These are phyloP conservation scores for Obba rivulosa DNA, from an alignment of 768 basidiomycete genomes.

Conservation along the genomic window DNA sequence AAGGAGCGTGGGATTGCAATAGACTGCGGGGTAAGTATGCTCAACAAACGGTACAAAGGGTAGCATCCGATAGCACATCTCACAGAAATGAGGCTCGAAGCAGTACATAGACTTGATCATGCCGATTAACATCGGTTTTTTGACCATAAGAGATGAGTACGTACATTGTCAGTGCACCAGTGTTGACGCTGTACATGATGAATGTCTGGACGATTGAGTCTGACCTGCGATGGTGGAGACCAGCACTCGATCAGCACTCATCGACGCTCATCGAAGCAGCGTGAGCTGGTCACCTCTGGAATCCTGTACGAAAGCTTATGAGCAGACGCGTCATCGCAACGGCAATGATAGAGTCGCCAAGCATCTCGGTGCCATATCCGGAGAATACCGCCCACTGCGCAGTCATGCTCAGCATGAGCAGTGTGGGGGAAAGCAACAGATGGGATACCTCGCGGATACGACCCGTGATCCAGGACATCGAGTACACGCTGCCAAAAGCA, in stretches of 20 bases:
- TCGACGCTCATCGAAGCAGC: too few relatives aligned
- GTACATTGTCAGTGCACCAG: slow-evolving; percentile 6
- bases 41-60: background rate
- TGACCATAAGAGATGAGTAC: background rate
- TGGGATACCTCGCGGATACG: too few relatives aligned
- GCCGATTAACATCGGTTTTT: background rate
- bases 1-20: slow-evolving; percentile 1
- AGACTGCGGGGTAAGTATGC: background rate
- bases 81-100: background rate
- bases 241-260: too few relatives aligned
- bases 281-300: background rate
- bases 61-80: background rate
- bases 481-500: too few relatives aligned
- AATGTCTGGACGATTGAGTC: slow-evolving; percentile 8
- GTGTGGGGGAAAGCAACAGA: too few relatives aligned
- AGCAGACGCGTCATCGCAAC: background rate
- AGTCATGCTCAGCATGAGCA: too few relatives aligned
- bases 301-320: background rate
- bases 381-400: slow-evolving; percentile 1
- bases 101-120: background rate
- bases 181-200: slow-evolving; percentile 9
- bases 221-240: background rate
- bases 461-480: too few relatives aligned
- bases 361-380: slow-evolving; percentile 2
- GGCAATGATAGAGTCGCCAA: slow-evolving; percentile 1